A percentile compares a stretch with the other conserved stretches of the same genome.
These are phyloP conservation scores for Apostasia ramifera DNA, from an alignment of 106 monocot genomes.

Conservation along the genomic window DNA sequence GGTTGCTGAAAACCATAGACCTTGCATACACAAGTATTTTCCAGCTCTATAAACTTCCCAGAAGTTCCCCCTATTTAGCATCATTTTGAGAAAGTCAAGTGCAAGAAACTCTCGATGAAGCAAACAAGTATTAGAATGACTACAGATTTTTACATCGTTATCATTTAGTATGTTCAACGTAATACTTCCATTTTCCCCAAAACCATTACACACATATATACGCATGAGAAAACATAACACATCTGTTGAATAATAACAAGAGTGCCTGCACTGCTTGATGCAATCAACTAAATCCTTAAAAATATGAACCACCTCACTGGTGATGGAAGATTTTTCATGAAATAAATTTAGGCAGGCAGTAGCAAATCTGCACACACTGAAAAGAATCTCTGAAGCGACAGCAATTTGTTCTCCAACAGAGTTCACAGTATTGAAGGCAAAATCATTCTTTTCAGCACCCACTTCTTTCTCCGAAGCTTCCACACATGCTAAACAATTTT, in stretches of 20 bases:
- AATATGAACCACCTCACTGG: slow-evolving; percentile 18
- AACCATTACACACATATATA: slow-evolving; percentile 7
- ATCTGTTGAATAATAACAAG: slow-evolving; percentile 34
- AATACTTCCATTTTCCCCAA: background rate
- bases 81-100: slow-evolving; percentile 46
- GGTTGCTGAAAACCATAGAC: slow-evolving; percentile 77
- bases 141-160: background rate
- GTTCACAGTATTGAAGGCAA: background rate
- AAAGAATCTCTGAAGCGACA: slow-evolving; percentile 16
- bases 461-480: slow-evolving; percentile 18
- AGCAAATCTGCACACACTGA: slow-evolving; percentile 24
- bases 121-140: slow-evolving; percentile 14
- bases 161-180: slow-evolving; percentile 8
- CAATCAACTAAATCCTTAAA: slow-evolving; percentile 32
- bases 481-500: slow-evolving; percentile 1
- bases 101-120: slow-evolving; percentile 34
- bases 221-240: slow-evolving; percentile 31
- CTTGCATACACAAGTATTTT: slow-evolving; percentile 46
- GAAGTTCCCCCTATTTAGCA: slow-evolving; percentile 35
- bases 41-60: slow-evolving; percentile 76
- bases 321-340: slow-evolving; percentile 21
- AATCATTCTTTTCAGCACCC: slow-evolving; percentile 12
- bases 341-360: slow-evolving; percentile 37
- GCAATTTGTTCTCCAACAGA: slow-evolving; percentile 6
- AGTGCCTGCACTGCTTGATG: slow-evolving; percentile 18